Percentiles rank a stretch among this genome's conserved stretches.
Evolutionary conservation across 108 stramenopile genomes (phyloP).

Genomic region (Nitzschia sp.): DNA sequence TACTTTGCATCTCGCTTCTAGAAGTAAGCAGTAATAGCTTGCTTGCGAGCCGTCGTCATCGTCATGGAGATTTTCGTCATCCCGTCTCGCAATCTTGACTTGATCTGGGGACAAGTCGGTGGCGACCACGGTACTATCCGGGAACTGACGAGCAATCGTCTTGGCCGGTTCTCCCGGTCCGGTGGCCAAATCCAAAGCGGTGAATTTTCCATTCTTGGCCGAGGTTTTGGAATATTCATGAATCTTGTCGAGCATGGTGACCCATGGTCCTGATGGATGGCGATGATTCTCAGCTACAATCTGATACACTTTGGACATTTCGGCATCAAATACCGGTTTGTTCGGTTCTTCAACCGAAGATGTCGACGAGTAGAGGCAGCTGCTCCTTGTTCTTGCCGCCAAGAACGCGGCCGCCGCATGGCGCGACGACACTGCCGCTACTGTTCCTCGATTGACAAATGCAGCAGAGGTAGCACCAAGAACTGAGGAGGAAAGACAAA

Average conservation of each 20-base stretch:
- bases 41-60: too few relatives aligned
- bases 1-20: too few relatives aligned
- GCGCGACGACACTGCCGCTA: too few relatives aligned
- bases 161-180: conserved; percentile 2
- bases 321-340: conserved; percentile 6
- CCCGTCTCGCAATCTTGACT: not conserved
- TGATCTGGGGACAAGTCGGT: conserved; percentile 4
- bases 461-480: too few relatives aligned
- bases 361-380: too few relatives aligned
- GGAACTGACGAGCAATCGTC: conserved; percentile 6
- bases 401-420: too few relatives aligned
- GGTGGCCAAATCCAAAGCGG: not conserved
- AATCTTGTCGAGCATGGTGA: conserved; percentile 1
- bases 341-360: too few relatives aligned
- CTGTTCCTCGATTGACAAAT: too few relatives aligned
- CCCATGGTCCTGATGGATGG: not conserved
- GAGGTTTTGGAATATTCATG: not conserved
- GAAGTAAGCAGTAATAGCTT: too few relatives aligned
- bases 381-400: too few relatives aligned
- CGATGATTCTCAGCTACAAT: conserved; percentile 4
- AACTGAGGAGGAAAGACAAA: too few relatives aligned
- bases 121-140: not conserved
- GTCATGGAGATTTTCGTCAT: too few relatives aligned
- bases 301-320: not conserved
- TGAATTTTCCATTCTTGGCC: not conserved